phyloP scores from a whole-genome alignment of 306 rosid species.

The Trichosanthes cucumerina region DNA sequence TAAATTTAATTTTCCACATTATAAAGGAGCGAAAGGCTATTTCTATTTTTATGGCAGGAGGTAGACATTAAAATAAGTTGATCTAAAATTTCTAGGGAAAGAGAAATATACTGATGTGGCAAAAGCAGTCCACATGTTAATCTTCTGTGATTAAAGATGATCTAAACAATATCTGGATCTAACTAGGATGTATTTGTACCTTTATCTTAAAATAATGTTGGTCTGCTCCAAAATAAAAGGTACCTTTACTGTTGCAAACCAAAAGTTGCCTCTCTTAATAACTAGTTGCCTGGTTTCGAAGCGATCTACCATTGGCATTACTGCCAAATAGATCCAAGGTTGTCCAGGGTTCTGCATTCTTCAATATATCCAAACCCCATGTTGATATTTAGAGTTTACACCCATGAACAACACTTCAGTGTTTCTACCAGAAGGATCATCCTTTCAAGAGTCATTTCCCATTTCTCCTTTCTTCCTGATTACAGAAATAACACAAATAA shows the following conservation, averaged over 20 bases:
- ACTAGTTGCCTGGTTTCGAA: not conserved
- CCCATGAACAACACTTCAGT: not conserved
- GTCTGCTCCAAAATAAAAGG: not conserved
- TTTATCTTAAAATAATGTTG: not conserved
- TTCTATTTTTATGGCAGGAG: not conserved
- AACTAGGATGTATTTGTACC: not conserved
- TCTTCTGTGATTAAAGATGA: not conserved
- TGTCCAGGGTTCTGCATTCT: not conserved
- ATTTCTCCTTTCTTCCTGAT: constrained; percentile 51
- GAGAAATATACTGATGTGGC: not conserved
- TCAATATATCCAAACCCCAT: not conserved
- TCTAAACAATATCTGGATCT: not conserved
- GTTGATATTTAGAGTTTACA: not conserved
- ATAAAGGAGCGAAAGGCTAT: not conserved
- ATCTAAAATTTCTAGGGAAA: not conserved
- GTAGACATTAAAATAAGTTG: not conserved
- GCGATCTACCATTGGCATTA: not conserved
- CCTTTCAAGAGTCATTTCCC: constrained; percentile 31
- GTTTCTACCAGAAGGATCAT: not conserved
- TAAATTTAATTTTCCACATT: not conserved
- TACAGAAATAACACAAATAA: constrained; percentile 10
- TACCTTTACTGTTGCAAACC: not conserved
- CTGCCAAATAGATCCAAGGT: not conserved
- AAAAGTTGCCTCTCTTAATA: not conserved
- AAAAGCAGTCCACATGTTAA: not conserved